phyloP scores from a whole-genome alignment of 2,329 filamentous ascomycete species.

The Fusarium verrucosum region DNA sequence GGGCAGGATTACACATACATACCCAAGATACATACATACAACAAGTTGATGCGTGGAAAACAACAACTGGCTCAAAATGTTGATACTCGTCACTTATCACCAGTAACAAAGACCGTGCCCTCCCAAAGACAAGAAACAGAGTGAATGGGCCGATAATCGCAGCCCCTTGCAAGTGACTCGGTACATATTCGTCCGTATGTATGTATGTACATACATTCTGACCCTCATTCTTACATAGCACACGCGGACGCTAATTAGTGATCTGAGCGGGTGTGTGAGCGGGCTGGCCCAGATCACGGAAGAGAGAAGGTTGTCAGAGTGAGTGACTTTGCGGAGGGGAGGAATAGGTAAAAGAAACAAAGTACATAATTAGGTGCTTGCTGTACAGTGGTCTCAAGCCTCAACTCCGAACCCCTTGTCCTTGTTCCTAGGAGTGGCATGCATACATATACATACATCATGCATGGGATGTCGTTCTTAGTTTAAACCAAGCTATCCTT shows the following conservation, averaged over 20 bases:
- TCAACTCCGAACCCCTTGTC: conserved; percentile 12
- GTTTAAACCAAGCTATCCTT: not conserved
- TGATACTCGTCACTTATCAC: not conserved
- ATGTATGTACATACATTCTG: no score
- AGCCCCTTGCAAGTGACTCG: not conserved
- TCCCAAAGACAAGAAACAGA: not conserved
- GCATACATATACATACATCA: conserved; percentile 1
- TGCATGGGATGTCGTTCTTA: not conserved
- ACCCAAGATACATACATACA: no score
- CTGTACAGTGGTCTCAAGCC: no score
- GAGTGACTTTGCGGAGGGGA: no score
- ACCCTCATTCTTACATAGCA: not conserved
- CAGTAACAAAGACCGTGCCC: not conserved
- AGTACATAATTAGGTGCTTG: no score
- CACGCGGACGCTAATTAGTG: conserved; percentile 26
- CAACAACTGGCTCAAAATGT: not conserved
- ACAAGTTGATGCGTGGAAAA: not conserved
- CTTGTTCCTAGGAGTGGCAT: not conserved
- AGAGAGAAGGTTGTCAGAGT: not conserved
- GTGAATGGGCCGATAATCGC: not conserved
- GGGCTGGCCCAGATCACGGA: conserved; percentile 24
- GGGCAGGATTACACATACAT: no score
- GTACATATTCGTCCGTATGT: no score
- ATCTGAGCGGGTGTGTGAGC: conserved; percentile 32
- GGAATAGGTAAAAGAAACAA: no score